phyloP scores from a whole-genome alignment of 306 rosid genomes.

The Rosa rugosa region DNA sequence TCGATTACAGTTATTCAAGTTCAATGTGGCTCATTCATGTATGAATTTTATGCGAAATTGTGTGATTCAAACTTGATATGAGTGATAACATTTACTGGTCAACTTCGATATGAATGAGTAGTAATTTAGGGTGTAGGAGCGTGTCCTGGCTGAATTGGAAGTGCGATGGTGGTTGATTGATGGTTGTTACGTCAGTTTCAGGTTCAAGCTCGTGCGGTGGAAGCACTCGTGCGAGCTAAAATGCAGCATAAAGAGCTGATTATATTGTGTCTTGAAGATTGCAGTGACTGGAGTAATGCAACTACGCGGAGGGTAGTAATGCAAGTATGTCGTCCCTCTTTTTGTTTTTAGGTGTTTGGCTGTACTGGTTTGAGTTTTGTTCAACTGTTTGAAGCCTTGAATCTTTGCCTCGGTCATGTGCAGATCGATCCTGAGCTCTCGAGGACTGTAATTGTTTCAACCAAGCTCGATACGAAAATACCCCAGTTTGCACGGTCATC shows the following conservation, averaged over 20 bases:
- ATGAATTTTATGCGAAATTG: neutral
- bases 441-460: conserved; percentile 87
- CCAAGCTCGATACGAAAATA: conserved; percentile 92
- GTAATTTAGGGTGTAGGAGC: neutral
- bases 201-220: conserved; percentile 89
- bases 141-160: neutral
- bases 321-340: conserved; percentile 51
- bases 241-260: conserved; percentile 96
- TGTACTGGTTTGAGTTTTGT: neutral
- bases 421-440: conserved; percentile 94
- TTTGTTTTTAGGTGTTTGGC: neutral
- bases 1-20: no score
- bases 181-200: conserved; percentile 12
- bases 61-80: neutral
- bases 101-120: neutral
- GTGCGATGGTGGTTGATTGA: neutral
- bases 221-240: conserved; percentile 79
- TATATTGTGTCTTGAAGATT: conserved; percentile 90
- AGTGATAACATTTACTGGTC: neutral
- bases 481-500: conserved; percentile 95
- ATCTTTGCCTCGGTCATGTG: conserved; percentile 11
- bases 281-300: conserved; percentile 95
- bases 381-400: neutral
- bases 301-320: conserved; percentile 86
- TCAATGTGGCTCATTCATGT: neutral